Base-by-base conservation (phyloP, 2,329 filamentous ascomycete species). In the Chalara sp. region DNA sequence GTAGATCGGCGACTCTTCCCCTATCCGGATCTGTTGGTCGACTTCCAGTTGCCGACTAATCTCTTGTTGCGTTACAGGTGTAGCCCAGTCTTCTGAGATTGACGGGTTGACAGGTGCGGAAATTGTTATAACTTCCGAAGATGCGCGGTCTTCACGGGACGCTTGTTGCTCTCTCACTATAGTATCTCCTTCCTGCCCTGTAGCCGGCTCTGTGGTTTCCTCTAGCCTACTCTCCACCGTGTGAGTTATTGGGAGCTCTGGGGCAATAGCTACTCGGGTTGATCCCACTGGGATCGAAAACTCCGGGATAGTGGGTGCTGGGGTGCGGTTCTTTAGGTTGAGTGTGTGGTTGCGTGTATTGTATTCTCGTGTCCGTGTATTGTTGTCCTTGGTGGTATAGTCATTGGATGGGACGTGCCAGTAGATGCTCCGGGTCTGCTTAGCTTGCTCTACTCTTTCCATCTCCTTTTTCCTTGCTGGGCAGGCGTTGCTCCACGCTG, bases 401-500 rank as follows among this genome's bases (percentile, higher is more conserved):
- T 49, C 53, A 28, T 53, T 58, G 12, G 46, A 37, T 29, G 46
- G 42, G 49, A 58, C 56, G 39, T 57, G 35, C 54, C 44, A 57
- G 52, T 58, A 58, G 48, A 56, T 56, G 48, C 48, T 57, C 12
- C 54, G 50, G 53, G 37, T 44, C 47, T 57, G 40, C 40, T 58
- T 58, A 28, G 54, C 52, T 52, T 57, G 51, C 56, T 59, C 54
- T 1, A 60, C 56, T 53, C 56, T 55, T 46, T 50, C 40, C 49
- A 59, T 46, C 52, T 62, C 59, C 44, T 58, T 61, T 49, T 51
- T 59, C 50, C 53, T 60, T 45, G 55, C 58, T 54, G 48, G 59
- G 53, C 58, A 62, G 55, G 56, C 53, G 49, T 61, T 61, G 51
- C 56, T 63, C 58, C 53, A 61, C 56, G 55, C 58, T 35, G 57